Evolutionary conservation across 1,284 basidiomycete species (phyloP).

Genomic region (Mycena citricolor): DNA sequence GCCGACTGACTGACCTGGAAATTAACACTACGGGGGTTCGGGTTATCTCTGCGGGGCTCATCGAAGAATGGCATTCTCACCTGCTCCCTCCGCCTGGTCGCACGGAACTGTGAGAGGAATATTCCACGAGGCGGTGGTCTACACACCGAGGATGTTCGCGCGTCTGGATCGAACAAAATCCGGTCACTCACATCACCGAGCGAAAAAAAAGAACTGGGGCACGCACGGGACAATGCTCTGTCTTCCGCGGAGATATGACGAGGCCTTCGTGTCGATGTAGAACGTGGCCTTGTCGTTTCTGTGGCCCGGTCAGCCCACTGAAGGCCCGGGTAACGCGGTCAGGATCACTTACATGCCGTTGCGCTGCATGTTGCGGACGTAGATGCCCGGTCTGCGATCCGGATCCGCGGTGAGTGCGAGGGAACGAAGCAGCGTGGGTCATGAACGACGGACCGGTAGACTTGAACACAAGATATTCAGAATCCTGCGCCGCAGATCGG

Average conservation of each 20-base stretch:
- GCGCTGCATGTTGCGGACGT: constrained; percentile 66
- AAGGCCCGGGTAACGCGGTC: neutral
- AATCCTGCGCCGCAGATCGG: too few relatives aligned
- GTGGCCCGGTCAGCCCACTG: constrained; percentile 6
- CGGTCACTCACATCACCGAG: neutral
- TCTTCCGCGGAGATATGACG: constrained; percentile 59
- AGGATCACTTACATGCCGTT: constrained; percentile 57
- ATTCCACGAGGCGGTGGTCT: too few relatives aligned
- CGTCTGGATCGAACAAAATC: constrained; percentile 39
- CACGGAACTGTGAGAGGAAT: constrained; percentile 1
- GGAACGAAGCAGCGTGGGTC: too few relatives aligned
- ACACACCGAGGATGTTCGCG: constrained; percentile 67
- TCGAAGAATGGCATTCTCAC: constrained; percentile 32
- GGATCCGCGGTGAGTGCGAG: neutral
- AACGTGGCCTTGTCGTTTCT: constrained; percentile 76
- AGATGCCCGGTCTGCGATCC: constrained; percentile 57
- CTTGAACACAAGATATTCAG: neutral
- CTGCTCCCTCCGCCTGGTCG: constrained; percentile 58
- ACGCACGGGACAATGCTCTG: constrained; percentile 67
- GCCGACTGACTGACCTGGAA: constrained; percentile 62
- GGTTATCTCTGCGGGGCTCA: constrained; percentile 7
- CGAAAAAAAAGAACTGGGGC: neutral
- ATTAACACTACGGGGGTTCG: constrained; percentile 51
- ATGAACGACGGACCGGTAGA: constrained; percentile 13
- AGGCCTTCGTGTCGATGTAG: constrained; percentile 60